A percentile compares a stretch with the other conserved stretches of the same genome.
Conservation (phyloP, 202 grass and related monocot species). For the Setaria italica region DNA sequence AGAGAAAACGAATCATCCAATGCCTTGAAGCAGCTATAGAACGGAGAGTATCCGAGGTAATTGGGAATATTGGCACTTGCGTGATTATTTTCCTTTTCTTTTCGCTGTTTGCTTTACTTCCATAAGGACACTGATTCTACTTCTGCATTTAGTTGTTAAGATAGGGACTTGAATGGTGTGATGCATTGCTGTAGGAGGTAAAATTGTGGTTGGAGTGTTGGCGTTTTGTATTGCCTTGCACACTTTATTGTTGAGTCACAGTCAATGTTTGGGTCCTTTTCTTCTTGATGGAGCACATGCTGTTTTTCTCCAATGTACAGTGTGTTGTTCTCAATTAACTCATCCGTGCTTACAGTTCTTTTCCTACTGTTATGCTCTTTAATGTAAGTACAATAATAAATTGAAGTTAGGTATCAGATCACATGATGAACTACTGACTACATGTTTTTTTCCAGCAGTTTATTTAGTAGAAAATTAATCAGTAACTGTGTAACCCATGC, state of each 20-base stretch:
- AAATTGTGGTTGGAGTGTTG: constrained; percentile 30
- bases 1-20: constrained; percentile 82
- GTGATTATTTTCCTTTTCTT: constrained; percentile 33
- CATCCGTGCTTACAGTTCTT: constrained; percentile 20
- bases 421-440: constrained; percentile 5
- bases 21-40: constrained; percentile 95
- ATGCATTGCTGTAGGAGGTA: constrained; percentile 26
- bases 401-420: constrained; percentile 17
- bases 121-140: neutral
- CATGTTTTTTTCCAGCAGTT: neutral
- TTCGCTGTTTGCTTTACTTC: constrained; percentile 3
- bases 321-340: constrained; percentile 33
- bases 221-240: constrained; percentile 39
- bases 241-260: constrained; percentile 40
- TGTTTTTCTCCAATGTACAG: constrained; percentile 36
- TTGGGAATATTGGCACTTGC: constrained; percentile 18
- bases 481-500: constrained; percentile 27
- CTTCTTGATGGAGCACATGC: constrained; percentile 30
- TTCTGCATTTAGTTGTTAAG: constrained; percentile 30
- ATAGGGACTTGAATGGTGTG: constrained; percentile 35
- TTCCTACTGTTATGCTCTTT: neutral
- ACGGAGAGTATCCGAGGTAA: constrained; percentile 92
- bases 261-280: constrained; percentile 37
- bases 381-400: constrained; percentile 7
- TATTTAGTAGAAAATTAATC: neutral